Evolutionary conservation across 768 basidiomycete genomes (phyloP).

Genomic region (Boletus edulis): DNA sequence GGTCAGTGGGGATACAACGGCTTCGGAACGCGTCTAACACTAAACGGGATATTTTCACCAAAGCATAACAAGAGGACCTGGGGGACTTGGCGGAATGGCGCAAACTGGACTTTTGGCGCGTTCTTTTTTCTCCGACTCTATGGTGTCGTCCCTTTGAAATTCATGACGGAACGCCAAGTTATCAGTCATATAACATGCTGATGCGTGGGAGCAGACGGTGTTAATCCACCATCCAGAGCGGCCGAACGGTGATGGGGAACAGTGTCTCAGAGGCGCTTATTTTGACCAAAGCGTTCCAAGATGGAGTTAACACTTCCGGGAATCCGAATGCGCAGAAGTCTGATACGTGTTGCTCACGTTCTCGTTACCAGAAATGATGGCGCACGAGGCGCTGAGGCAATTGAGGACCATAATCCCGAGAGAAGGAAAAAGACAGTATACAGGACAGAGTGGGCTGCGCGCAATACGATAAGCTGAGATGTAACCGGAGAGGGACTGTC

Average conservation of each 20-base stretch:
- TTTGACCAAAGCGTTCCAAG: constrained; percentile 44
- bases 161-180: background rate
- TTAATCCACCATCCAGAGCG: too few relatives aligned
- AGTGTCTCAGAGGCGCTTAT: constrained; percentile 45
- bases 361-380: constrained; percentile 58
- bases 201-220: background rate
- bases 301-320: constrained; percentile 83
- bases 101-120: constrained; percentile 77
- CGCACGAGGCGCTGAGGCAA: constrained; percentile 63
- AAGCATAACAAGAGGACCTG: constrained; percentile 65
- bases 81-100: constrained; percentile 67
- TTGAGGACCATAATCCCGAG: constrained; percentile 38
- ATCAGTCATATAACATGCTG: background rate
- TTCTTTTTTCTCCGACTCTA: constrained; percentile 11
- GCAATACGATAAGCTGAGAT: too few relatives aligned
- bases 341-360: constrained; percentile 66
- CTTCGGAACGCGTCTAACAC: constrained; percentile 62
- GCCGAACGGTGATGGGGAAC: too few relatives aligned
- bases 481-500: background rate
- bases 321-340: constrained; percentile 61
- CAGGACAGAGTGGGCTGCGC: too few relatives aligned
- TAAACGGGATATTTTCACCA: constrained; percentile 73
- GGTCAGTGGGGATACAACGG: constrained; percentile 70
- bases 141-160: constrained; percentile 1
- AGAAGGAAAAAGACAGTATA: constrained; percentile 6